Evolutionary conservation across 148 eudicot genomes (phyloP), one percentile per base, ranked within the genome.

Genomic region (Vaccinium corymbosum): DNA sequence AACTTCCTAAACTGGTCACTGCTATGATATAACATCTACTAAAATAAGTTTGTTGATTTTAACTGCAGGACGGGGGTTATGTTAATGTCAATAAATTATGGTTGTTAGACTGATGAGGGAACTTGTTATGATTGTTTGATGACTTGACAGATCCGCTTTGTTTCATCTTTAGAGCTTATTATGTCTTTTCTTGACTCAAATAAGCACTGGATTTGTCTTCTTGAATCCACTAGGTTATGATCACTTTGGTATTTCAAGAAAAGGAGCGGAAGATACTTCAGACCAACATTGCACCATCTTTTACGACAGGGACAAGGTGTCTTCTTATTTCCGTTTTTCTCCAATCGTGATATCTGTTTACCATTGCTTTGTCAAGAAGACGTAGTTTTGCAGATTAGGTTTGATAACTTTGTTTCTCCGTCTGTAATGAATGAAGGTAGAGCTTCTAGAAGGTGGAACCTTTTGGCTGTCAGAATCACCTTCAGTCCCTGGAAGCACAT

Each of bases 391-490:
- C 10, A 1, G 5, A 42, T 29, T 15, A 14, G 78, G 51, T 83
- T 20, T 27, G n/a, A 17, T 84, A 13, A 12, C 3, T 78, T 72
- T 17, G 22, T 70, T 19, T 2, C 25, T 25, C 50, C 29, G 17
- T 50, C 68, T 20, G 70, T 76, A 46, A 66, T 76, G 22, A 56
- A 75, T 87, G 85, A 86, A 97, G 99, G 98, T 97, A 70, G 99
- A 97, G 88, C 87, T 97, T 55, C 83, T 93, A 81, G 99, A 97
- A 92, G 98, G 98, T 85, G 99, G 99, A 87, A 97, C 99, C 8
- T 97, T 97, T 89, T 97, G 99, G 99, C 83, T 97, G 83, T 97
- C 99, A 15, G 99, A 97, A 84, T 92, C 99, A 49, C 99, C 99
- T 59, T 94, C 99, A 79, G 94, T 97, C 62, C 95, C 99, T 48